A percentile compares a stretch with the other conserved stretches of the same genome.
phyloP scores from a whole-genome alignment of 345 rosid species.

The Moringa oleifera region DNA sequence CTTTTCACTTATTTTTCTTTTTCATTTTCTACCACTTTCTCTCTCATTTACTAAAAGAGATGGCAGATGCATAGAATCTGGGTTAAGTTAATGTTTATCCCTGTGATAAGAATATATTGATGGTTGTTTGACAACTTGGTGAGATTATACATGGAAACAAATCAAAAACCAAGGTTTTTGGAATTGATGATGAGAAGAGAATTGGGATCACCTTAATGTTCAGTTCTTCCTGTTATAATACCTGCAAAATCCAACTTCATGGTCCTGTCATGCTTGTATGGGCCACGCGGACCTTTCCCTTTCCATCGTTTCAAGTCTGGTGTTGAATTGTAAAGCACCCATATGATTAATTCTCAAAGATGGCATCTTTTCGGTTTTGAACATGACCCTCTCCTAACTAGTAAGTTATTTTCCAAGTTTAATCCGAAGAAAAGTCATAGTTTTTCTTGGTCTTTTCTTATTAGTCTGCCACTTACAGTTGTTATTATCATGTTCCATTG shows the following conservation, averaged over 20 bases:
- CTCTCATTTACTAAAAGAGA: no score
- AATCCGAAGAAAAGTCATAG: background rate
- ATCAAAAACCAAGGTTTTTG: no score
- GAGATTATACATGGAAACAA: no score
- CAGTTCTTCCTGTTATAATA: no score
- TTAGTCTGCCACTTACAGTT: background rate
- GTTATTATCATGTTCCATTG: background rate
- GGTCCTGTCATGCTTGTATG: background rate
- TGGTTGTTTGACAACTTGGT: no score
- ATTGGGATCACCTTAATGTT: no score
- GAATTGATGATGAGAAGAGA: no score
- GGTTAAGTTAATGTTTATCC: no score
- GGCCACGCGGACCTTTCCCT: background rate
- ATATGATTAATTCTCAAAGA: background rate
- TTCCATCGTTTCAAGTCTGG: background rate
- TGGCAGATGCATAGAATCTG: no score
- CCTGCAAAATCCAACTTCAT: background rate
- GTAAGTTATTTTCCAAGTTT: background rate
- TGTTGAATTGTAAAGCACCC: background rate
- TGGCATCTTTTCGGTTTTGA: constrained; percentile 4
- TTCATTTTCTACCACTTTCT: no score
- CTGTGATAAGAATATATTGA: no score
- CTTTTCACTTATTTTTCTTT: no score
- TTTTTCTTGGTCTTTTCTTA: background rate
- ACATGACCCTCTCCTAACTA: constrained; percentile 19